These are phyloP conservation scores for Atkinsonella texensis DNA, from an alignment of 2,329 filamentous ascomycete genomes.

Conservation along the genomic window DNA sequence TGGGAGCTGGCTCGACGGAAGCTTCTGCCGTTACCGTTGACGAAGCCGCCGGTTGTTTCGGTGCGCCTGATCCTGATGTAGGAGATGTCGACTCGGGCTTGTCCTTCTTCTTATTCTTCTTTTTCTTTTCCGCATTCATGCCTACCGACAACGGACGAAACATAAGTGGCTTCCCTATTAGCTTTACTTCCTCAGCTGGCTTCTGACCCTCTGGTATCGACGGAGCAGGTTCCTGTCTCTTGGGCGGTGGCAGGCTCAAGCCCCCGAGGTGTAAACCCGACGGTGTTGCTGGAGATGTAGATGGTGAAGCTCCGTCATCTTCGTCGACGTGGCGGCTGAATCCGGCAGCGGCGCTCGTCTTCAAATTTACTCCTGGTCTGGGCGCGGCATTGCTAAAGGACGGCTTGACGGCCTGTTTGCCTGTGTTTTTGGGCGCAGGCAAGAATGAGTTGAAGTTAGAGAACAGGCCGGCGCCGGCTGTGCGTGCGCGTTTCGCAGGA, in stretches of 20 bases:
- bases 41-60: conserved; percentile 5
- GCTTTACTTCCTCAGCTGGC: conserved; percentile 50
- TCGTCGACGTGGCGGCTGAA: conserved; percentile 51
- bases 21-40: not conserved
- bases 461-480: conserved; percentile 48
- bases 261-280: conserved; percentile 8
- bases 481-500: conserved; percentile 59
- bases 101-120: conserved; percentile 26
- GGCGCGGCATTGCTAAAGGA: conserved; percentile 19
- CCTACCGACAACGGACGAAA: conserved; percentile 83
- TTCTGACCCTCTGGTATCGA: conserved; percentile 44
- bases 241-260: conserved; percentile 28
- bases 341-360: conserved; percentile 71
- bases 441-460: conserved; percentile 78
- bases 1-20: conserved; percentile 14
- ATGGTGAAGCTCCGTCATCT: conserved; percentile 6
- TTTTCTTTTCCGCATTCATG: conserved; percentile 61
- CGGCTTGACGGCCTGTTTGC: conserved; percentile 16
- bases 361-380: conserved; percentile 47
- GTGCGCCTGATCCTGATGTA: conserved; percentile 4
- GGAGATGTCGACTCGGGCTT: conserved; percentile 7
- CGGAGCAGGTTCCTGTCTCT: conserved; percentile 29
- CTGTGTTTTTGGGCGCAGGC: conserved; percentile 63
- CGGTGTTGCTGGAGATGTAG: conserved; percentile 6
- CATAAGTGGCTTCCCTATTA: conserved; percentile 69